A percentile compares a stretch with the other conserved stretches of the same genome.
Conservation (phyloP, 2,329 filamentous ascomycete genomes). For the Trichoderma semiorbis region DNA sequence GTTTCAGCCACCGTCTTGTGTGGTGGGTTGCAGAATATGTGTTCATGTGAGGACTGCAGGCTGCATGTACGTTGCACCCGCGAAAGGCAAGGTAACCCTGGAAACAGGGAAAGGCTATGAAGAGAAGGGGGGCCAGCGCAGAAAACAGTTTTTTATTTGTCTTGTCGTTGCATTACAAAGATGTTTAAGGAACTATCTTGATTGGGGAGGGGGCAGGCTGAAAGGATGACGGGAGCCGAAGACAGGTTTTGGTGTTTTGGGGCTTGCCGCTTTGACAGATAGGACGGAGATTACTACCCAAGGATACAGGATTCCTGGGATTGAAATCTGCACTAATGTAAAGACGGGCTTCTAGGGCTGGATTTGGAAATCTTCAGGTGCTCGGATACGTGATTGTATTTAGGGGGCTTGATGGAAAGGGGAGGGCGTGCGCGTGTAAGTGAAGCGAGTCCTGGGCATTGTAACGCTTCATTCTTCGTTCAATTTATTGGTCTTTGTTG, state of each 20-base stretch:
- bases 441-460: background rate
- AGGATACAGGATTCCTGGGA: background rate
- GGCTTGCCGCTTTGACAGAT: background rate
- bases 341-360: background rate
- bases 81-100: background rate
- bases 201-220: background rate
- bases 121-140: too few species aligned
- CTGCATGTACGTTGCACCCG: background rate
- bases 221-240: background rate
- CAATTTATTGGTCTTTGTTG: background rate
- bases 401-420: background rate
- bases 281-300: background rate
- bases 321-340: background rate
- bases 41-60: conserved; percentile 3
- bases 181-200: background rate
- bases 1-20: conserved; percentile 2
- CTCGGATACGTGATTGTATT: background rate
- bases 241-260: background rate
- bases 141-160: background rate
- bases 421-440: background rate
- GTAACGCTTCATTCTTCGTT: background rate
- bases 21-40: background rate
- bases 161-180: background rate
- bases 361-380: background rate
- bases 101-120: background rate